These are phyloP conservation scores for Lentinula novae-zelandiae DNA, from an alignment of 1,284 basidiomycete genomes.

Conservation along the genomic window DNA sequence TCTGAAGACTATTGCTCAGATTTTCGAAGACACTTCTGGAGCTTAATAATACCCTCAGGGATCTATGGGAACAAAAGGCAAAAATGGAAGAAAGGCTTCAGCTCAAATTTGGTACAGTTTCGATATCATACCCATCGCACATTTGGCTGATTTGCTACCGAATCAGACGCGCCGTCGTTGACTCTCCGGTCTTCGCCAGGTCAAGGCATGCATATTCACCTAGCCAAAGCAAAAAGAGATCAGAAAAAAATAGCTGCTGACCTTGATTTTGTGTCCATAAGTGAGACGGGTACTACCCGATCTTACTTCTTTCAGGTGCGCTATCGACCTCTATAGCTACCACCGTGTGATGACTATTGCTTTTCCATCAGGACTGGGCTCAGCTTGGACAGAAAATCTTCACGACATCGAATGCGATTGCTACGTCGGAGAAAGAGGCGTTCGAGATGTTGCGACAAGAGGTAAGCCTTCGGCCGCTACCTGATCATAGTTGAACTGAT, in stretches of 20 bases:
- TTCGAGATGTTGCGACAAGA: constrained; percentile 68
- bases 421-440: constrained; percentile 62
- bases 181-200: constrained; percentile 64
- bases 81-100: constrained; percentile 55
- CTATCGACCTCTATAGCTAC: neutral
- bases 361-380: constrained; percentile 63
- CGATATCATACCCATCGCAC: neutral
- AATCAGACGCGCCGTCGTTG: constrained; percentile 63
- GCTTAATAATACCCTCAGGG: constrained; percentile 50
- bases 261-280: constrained; percentile 50
- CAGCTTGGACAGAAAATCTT: constrained; percentile 64
- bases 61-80: constrained; percentile 43
- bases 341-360: constrained; percentile 3
- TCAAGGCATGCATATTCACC: constrained; percentile 73
- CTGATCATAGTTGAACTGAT: constrained; percentile 8
- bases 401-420: constrained; percentile 52
- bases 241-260: constrained; percentile 43
- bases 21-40: constrained; percentile 59
- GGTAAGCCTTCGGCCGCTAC: constrained; percentile 32
- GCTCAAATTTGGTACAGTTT: constrained; percentile 47
- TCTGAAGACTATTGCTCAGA: constrained; percentile 33
- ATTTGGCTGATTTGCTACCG: constrained; percentile 10
- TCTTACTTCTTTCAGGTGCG: constrained; percentile 67
- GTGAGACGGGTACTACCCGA: constrained; percentile 63
- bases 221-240: constrained; percentile 61